phyloP scores from a whole-genome alignment of 192 early-diverging fungal species.

The Podila horticola region DNA sequence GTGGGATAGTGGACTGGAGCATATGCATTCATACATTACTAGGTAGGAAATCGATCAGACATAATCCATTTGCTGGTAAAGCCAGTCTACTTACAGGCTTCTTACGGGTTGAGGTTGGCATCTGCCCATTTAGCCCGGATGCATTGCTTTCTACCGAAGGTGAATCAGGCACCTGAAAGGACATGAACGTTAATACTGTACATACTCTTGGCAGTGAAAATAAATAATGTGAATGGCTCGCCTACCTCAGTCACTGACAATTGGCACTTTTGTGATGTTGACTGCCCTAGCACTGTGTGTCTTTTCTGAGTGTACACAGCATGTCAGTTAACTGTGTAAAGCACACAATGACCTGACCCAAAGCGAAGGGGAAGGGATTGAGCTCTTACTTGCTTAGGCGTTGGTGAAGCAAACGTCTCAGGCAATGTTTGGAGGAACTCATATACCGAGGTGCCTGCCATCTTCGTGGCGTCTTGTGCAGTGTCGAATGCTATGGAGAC shows the following conservation, averaged over 20 bases:
- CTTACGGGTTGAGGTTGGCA: constrained; percentile 17
- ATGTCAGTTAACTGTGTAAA: constrained; percentile 1
- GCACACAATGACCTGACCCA: constrained; percentile 8
- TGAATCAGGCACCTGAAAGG: constrained; percentile 12
- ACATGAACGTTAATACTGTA: constrained; percentile 20
- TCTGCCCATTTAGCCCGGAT: constrained; percentile 1
- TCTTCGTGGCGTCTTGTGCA: constrained; percentile 13
- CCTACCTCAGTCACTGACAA: constrained; percentile 8
- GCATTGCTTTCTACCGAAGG: not conserved
- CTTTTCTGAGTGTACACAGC: constrained; percentile 13
- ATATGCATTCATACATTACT: constrained; percentile 8
- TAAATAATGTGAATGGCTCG: constrained; percentile 8
- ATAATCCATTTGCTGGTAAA: not conserved
- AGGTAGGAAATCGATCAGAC: not conserved
- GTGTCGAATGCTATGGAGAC: not conserved
- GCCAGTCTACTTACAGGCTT: constrained; percentile 8
- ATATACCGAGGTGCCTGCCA: constrained; percentile 3
- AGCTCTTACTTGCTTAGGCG: constrained; percentile 11
- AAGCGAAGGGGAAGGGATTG: constrained; percentile 12
- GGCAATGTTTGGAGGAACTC: constrained; percentile 8
- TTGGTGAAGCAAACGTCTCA: constrained; percentile 10
- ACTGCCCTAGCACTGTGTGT: not conserved
- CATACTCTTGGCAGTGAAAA: constrained; percentile 18
- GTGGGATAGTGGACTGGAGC: constrained; percentile 12
- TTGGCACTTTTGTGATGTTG: not conserved